These are phyloP conservation scores for Paecilomyces variotii DNA, from an alignment of 2,329 filamentous ascomycete genomes.

Conservation along the genomic window DNA sequence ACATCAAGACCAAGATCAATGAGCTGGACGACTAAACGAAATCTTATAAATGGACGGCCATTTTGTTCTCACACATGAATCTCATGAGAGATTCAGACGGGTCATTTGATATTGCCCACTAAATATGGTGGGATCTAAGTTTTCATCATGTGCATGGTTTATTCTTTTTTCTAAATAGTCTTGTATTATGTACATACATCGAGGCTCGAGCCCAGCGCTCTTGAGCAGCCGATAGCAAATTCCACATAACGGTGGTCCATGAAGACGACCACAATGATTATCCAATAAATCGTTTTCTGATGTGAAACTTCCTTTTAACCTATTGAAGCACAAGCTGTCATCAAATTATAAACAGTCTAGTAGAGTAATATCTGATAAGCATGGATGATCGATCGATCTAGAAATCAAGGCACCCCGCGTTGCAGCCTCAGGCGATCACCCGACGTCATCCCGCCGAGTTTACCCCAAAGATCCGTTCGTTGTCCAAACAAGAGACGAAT, in stretches of 20 bases:
- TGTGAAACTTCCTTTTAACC: too few relatives aligned
- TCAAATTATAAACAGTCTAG: too few relatives aligned
- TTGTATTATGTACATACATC: conserved; percentile 3
- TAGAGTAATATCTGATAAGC: too few relatives aligned
- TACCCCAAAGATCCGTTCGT: neutral
- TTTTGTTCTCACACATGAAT: neutral
- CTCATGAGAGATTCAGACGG: neutral
- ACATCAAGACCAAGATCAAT: conserved; percentile 37
- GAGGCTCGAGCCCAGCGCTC: neutral
- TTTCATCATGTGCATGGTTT: neutral
- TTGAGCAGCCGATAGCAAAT: neutral
- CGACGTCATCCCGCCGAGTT: neutral
- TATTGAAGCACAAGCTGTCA: too few relatives aligned
- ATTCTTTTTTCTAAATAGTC: conserved; percentile 3
- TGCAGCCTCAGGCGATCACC: neutral
- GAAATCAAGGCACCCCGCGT: neutral
- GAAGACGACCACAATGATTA: neutral
- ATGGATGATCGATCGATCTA: too few relatives aligned
- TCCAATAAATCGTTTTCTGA: neutral
- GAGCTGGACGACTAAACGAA: conserved; percentile 23
- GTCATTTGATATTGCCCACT: neutral
- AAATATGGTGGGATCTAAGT: neutral
- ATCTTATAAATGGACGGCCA: neutral
- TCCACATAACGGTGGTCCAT: neutral
- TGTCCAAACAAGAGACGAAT: neutral